phyloP scores from a whole-genome alignment of 768 basidiomycete species.

The Zangia roseola region DNA sequence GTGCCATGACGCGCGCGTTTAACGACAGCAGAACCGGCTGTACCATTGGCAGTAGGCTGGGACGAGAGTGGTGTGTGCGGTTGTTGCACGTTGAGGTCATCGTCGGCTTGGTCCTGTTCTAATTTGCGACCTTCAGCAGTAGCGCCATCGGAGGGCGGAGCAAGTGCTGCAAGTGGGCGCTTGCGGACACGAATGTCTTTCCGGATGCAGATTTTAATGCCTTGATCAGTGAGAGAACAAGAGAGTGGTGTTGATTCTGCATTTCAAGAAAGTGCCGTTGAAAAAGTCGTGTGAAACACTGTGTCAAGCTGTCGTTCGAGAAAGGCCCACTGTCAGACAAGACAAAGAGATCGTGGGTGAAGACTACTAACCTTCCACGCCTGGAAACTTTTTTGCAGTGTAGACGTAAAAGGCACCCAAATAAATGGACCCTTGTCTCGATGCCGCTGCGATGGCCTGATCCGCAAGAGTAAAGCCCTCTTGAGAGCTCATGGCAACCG shows the following conservation, averaged over 20 bases:
- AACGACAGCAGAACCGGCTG: constrained; percentile 1
- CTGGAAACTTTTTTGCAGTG: constrained; percentile 94
- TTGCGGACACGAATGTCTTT: constrained; percentile 89
- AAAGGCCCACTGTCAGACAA: constrained; percentile 22
- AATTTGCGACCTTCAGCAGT: constrained; percentile 17
- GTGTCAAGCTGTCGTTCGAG: constrained; percentile 19
- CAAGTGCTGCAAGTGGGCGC: constrained; percentile 46
- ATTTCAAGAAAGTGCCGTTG: too few species aligned
- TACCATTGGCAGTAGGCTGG: constrained; percentile 11
- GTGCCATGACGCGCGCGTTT: constrained; percentile 32
- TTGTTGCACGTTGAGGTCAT: constrained; percentile 16
- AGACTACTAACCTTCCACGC: constrained; percentile 86
- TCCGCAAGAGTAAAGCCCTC: constrained; percentile 95
- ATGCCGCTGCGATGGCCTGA: constrained; percentile 90
- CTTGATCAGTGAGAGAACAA: constrained; percentile 90
- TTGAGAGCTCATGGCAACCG: constrained; percentile 97
- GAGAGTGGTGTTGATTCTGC: constrained; percentile 87
- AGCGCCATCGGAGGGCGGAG: constrained; percentile 16
- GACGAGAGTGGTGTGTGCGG: constrained; percentile 3
- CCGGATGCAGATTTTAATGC: constrained; percentile 91
- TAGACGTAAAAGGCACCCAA: constrained; percentile 92
- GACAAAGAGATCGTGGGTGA: constrained; percentile 2
- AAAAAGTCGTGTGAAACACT: background rate
- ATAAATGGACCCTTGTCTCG: constrained; percentile 87
- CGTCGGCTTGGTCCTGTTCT: constrained; percentile 32